Evolutionary conservation across 306 rosid species (phyloP).

Genomic region (Crotalaria pallida): DNA sequence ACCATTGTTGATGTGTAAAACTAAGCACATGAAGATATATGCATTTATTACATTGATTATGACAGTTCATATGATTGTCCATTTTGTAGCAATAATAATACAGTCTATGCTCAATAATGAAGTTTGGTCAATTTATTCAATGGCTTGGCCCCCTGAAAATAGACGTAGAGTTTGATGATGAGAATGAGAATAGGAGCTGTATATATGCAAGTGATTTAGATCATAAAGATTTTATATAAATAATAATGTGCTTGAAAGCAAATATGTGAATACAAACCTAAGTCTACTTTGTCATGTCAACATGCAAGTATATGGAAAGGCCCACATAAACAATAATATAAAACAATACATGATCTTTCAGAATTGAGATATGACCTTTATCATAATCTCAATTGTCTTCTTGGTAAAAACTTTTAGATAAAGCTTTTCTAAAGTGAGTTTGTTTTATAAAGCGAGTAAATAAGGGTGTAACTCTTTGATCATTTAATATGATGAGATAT

Average conservation of each 20-base stretch:
- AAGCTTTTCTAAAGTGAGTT: too few relatives aligned
- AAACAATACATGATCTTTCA: too few relatives aligned
- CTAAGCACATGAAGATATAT: constrained; percentile 13
- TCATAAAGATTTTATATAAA: constrained; percentile 7
- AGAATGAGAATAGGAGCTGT: constrained; percentile 15
- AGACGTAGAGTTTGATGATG: not conserved
- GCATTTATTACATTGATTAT: constrained; percentile 17
- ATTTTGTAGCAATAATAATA: constrained; percentile 27
- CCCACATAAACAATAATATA: not conserved
- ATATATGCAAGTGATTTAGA: constrained; percentile 11
- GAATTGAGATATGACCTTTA: not conserved
- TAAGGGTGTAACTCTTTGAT: too few relatives aligned
- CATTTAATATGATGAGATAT: too few relatives aligned
- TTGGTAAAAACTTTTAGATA: too few relatives aligned
- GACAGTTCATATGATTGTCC: constrained; percentile 17
- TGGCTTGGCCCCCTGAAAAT: constrained; percentile 12
- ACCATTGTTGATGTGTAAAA: constrained; percentile 8
- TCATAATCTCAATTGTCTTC: not conserved
- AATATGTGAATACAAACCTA: not conserved
- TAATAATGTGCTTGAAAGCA: not conserved
- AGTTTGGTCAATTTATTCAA: constrained; percentile 3
- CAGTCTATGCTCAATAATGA: constrained; percentile 30
- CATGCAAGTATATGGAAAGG: not conserved
- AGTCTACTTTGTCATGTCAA: not conserved
- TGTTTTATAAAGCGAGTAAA: too few relatives aligned